Evolutionary conservation across 257 asterid genomes (phyloP).

Genomic region (Nemophila menziesii): DNA sequence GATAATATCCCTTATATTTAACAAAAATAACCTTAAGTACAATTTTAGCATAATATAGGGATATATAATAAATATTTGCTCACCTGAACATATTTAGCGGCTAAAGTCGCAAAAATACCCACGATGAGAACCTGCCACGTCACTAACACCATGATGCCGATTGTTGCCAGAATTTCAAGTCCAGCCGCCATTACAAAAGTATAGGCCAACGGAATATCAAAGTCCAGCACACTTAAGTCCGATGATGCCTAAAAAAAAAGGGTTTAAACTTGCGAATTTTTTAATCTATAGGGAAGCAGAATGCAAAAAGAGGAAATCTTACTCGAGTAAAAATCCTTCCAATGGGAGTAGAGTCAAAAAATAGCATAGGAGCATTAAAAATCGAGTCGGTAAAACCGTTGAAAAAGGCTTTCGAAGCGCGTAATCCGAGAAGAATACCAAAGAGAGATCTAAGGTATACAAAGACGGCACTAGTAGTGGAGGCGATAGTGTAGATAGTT

Average conservation of each 20-base stretch:
- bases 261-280: not conserved
- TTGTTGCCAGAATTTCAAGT: conserved; percentile 36
- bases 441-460: conserved; percentile 38
- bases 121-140: conserved; percentile 79
- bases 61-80: too few relatives aligned
- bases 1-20: conserved; percentile 49
- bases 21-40: not conserved
- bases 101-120: conserved; percentile 42
- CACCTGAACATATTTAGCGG: conserved; percentile 67
- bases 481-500: conserved; percentile 36
- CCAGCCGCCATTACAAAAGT: conserved; percentile 24
- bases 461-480: conserved; percentile 36
- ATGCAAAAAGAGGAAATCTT: conserved; percentile 11
- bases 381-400: conserved; percentile 41
- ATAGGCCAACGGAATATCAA: conserved; percentile 46
- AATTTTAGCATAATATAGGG: too few relatives aligned
- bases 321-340: conserved; percentile 76
- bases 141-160: conserved; percentile 49
- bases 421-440: conserved; percentile 48
- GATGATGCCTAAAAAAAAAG: conserved; percentile 52
- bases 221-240: conserved; percentile 59
- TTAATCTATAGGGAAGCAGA: not conserved
- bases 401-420: conserved; percentile 55
- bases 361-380: conserved; percentile 69
- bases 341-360: conserved; percentile 77